Percentiles rank a stretch among this genome's conserved stretches.
Conservation (phyloP, 805 yeast species). For the Pichia pseudocactophila region DNA sequence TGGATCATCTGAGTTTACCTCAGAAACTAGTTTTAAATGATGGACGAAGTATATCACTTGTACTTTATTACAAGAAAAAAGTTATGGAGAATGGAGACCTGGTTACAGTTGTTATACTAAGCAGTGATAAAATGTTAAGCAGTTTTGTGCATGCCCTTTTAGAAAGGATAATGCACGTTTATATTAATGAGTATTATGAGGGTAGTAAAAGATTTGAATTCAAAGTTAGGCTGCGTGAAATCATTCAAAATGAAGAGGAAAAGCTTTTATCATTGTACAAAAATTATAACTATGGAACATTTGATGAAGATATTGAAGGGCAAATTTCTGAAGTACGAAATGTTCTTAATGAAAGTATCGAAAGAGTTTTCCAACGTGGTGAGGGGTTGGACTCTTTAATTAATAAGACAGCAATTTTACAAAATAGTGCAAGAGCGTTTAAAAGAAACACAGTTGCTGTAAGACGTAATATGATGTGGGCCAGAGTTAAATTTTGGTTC, state of each 20-base stretch:
- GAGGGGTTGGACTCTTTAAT: slow-evolving; percentile 66
- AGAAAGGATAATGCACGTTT: slow-evolving; percentile 43
- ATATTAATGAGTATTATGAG: slow-evolving; percentile 20
- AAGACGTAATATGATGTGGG: slow-evolving; percentile 64
- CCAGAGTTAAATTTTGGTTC: slow-evolving; percentile 39
- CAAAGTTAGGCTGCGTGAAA: slow-evolving; percentile 47
- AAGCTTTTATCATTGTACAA: slow-evolving; percentile 33
- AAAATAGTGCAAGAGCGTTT: slow-evolving; percentile 57
- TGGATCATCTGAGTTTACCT: slow-evolving; percentile 21
- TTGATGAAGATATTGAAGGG: slow-evolving; percentile 38
- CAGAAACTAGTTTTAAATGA: slow-evolving; percentile 15
- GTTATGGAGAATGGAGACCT: slow-evolving; percentile 36
- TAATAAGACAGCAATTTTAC: slow-evolving; percentile 70
- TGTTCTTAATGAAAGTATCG: slow-evolving; percentile 66
- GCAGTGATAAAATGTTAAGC: slow-evolving; percentile 35
- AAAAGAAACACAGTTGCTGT: slow-evolving; percentile 58
- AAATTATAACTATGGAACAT: slow-evolving; percentile 21
- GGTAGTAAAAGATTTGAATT: slow-evolving; percentile 32
- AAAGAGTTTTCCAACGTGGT: slow-evolving; percentile 64
- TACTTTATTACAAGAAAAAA: slow-evolving; percentile 43
- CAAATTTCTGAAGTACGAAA: slow-evolving; percentile 60
- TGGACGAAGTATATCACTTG: slow-evolving; percentile 18
- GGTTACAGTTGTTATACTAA: slow-evolving; percentile 42
- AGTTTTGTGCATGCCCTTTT: slow-evolving; percentile 39
- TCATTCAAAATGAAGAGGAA: slow-evolving; percentile 45